Percentiles rank a stretch among this genome's conserved stretches.
These are phyloP conservation scores for Austroboletus festivus DNA, from an alignment of 768 basidiomycete species.

Conservation along the genomic window DNA sequence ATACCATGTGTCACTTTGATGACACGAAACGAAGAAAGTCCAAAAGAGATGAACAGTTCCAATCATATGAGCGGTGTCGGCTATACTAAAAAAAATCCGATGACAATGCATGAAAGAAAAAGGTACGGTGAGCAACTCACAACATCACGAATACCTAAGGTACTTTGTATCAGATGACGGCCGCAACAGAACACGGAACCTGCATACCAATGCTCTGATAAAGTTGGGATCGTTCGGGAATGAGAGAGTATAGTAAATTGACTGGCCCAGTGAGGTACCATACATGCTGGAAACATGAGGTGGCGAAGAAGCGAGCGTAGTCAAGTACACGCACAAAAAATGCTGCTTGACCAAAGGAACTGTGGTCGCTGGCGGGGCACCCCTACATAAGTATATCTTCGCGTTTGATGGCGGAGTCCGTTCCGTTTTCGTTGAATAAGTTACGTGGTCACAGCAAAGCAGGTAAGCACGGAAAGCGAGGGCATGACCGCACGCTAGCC, in stretches of 20 bases:
- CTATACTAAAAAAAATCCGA: neutral
- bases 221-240: constrained; percentile 4
- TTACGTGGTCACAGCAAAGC: too few species aligned
- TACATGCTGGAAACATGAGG: constrained; percentile 8
- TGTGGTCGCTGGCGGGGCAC: too few species aligned
- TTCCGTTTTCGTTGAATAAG: too few species aligned
- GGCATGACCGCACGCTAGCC: too few species aligned
- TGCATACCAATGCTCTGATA: constrained; percentile 4
- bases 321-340: neutral
- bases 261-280: constrained; percentile 7
- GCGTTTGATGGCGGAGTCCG: too few species aligned
- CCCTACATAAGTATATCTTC: too few species aligned
- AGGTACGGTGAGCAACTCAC: neutral
- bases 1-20: neutral
- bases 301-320: neutral
- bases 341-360: too few species aligned
- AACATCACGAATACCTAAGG: constrained; percentile 3
- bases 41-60: constrained; percentile 4
- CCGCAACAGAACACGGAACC: neutral
- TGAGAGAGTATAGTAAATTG: constrained; percentile 5
- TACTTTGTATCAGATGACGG: neutral
- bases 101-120: neutral
- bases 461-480: too few species aligned
- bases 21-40: constrained; percentile 6
- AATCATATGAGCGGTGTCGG: constrained; percentile 7